Evolutionary conservation across 208 protist species (phyloP).

Genomic region (Wallacemonas sp.): DNA sequence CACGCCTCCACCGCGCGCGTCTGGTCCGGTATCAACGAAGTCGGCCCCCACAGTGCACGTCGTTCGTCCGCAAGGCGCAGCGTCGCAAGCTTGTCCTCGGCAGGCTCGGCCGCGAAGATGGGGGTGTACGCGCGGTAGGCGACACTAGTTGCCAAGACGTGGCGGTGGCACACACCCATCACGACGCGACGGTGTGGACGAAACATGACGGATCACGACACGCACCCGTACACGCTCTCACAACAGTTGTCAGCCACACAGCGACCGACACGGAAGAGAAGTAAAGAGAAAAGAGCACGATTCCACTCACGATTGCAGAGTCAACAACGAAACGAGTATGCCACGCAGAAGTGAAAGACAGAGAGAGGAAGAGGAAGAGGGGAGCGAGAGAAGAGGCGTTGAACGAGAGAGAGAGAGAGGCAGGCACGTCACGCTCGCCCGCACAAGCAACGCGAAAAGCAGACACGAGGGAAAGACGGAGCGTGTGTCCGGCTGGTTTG

Average conservation of each 20-base stretch:
- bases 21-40: conserved; percentile 34
- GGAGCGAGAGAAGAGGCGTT: conserved; percentile 3
- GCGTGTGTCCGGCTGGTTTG: no score
- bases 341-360: not conserved
- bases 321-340: no score
- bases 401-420: not conserved
- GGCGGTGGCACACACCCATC: not conserved
- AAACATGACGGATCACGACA: no score
- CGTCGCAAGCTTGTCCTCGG: conserved; percentile 35
- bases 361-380: not conserved
- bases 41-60: conserved; percentile 45
- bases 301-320: no score
- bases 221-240: no score
- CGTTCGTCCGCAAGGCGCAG: conserved; percentile 57
- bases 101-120: conserved; percentile 54
- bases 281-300: no score
- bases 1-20: conserved; percentile 45
- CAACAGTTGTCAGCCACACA: no score
- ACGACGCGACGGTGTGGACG: conserved; percentile 1
- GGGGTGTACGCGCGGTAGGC: conserved; percentile 67
- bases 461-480: no score
- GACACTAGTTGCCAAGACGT: no score
- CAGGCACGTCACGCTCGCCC: no score
- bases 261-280: no score
- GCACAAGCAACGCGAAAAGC: no score